Evolutionary conservation across 1,284 basidiomycete species (phyloP).

Genomic region (Moesziomyces sp.): DNA sequence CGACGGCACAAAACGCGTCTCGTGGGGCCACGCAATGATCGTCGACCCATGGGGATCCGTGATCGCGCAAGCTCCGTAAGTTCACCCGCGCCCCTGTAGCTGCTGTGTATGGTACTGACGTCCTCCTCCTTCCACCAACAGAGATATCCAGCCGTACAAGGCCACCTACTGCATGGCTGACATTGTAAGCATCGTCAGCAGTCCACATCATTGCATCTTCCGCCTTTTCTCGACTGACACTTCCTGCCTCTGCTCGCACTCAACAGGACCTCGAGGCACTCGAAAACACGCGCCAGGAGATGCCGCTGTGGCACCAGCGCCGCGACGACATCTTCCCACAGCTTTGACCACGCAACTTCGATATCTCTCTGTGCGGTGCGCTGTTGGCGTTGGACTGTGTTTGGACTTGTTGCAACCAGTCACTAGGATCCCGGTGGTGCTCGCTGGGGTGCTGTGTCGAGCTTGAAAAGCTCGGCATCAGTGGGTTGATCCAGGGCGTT

Average conservation of each 20-base stretch:
- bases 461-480: too few relatives aligned
- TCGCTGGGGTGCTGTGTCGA: too few relatives aligned
- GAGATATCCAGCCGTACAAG: constrained; percentile 62
- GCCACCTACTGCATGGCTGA: constrained; percentile 62
- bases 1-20: constrained; percentile 55
- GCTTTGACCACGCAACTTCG: constrained; percentile 5
- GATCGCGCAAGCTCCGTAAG: constrained; percentile 60
- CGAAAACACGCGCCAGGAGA: constrained; percentile 52
- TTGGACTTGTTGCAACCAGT: too few relatives aligned
- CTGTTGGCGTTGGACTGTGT: too few relatives aligned
- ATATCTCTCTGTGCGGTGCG: too few relatives aligned
- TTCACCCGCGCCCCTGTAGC: background rate
- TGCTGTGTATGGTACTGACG: background rate
- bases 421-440: too few relatives aligned
- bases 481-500: too few relatives aligned
- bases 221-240: background rate
- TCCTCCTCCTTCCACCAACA: background rate
- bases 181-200: constrained; percentile 33
- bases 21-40: constrained; percentile 67
- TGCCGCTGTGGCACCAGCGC: constrained; percentile 65
- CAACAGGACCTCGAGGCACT: constrained; percentile 54
- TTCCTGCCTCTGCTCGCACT: background rate
- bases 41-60: constrained; percentile 65
- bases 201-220: background rate
- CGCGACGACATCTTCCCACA: constrained; percentile 60